Conservation (phyloP, 106 monocot genomes). For the Apostasia shenzhenica region DNA sequence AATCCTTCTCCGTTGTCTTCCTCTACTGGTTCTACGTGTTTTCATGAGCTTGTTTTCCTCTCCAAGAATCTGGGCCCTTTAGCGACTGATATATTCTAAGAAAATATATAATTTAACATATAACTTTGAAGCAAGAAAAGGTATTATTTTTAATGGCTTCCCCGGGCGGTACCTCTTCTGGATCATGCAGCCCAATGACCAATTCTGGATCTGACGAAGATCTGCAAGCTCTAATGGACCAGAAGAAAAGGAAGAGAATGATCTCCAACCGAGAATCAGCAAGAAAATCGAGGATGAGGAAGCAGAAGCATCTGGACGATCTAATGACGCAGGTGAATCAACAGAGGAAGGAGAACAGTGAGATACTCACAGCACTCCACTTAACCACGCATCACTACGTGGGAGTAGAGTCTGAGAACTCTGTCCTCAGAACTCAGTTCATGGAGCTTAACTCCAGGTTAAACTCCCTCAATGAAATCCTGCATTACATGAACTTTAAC, state of each 20-base stretch:
- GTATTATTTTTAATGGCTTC: constrained; percentile 13
- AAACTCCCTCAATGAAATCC: constrained; percentile 36
- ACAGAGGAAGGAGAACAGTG: constrained; percentile 32
- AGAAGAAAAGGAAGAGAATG: constrained; percentile 58
- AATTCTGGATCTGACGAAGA: constrained; percentile 24
- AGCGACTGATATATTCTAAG: not conserved
- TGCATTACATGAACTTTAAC: constrained; percentile 21
- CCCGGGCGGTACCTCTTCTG: constrained; percentile 29
- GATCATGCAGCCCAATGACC: constrained; percentile 3
- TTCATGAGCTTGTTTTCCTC: constrained; percentile 20
- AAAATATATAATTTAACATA: not conserved
- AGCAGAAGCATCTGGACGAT: constrained; percentile 49
- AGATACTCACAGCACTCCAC: constrained; percentile 15
- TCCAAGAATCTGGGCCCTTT: not conserved
- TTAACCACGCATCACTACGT: constrained; percentile 15
- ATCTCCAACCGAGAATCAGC: constrained; percentile 68
- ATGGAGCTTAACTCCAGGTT: constrained; percentile 41
- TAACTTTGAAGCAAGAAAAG: no score
- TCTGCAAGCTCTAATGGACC: constrained; percentile 24
- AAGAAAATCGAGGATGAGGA: constrained; percentile 54
- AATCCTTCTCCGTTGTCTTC: constrained; percentile 70
- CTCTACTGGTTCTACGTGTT: constrained; percentile 82
- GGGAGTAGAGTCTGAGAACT: constrained; percentile 41
- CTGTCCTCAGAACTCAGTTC: constrained; percentile 45
- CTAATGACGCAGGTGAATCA: constrained; percentile 29